Conservation (phyloP, 2,329 filamentous ascomycete species). For the Aspergillus pseudoterreus region DNA sequence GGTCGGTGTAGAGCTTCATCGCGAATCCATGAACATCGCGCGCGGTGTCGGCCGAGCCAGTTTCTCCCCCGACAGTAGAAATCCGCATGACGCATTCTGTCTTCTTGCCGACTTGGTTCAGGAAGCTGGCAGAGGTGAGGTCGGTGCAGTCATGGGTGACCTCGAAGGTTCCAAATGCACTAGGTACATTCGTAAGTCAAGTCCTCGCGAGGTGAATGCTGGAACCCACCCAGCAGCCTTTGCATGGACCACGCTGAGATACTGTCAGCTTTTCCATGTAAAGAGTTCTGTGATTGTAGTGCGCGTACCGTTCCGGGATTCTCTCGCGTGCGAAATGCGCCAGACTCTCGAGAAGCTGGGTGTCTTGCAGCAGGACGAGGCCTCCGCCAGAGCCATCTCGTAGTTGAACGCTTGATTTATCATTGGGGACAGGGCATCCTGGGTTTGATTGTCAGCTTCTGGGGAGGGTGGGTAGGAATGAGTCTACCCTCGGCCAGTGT, state of each 20-base stretch:
- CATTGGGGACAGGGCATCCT: conserved; percentile 20
- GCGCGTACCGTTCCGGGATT: conserved; percentile 50
- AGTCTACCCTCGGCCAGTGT: conserved; percentile 12
- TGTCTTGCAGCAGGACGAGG: conserved; percentile 51
- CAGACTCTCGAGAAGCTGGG: conserved; percentile 56
- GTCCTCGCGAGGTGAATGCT: neutral
- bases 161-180: conserved; percentile 58
- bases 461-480: neutral
- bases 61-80: conserved; percentile 68
- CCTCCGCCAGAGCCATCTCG: conserved; percentile 23
- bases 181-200: conserved; percentile 18
- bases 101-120: conserved; percentile 53
- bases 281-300: neutral
- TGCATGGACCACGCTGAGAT: conserved; percentile 14
- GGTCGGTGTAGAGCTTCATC: conserved; percentile 69
- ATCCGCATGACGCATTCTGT: conserved; percentile 57
- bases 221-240: conserved; percentile 23
- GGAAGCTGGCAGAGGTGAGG: conserved; percentile 53
- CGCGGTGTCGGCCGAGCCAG: conserved; percentile 71
- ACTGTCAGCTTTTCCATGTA: neutral
- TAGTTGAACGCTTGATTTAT: conserved; percentile 13
- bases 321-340: conserved; percentile 60
- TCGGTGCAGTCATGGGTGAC: conserved; percentile 58
- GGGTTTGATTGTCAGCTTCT: neutral
- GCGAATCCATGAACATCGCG: conserved; percentile 75